Evolutionary conservation across 257 asterid genomes (phyloP), one percentile per base, ranked within the genome.

Genomic region (Lycium barbarum): DNA sequence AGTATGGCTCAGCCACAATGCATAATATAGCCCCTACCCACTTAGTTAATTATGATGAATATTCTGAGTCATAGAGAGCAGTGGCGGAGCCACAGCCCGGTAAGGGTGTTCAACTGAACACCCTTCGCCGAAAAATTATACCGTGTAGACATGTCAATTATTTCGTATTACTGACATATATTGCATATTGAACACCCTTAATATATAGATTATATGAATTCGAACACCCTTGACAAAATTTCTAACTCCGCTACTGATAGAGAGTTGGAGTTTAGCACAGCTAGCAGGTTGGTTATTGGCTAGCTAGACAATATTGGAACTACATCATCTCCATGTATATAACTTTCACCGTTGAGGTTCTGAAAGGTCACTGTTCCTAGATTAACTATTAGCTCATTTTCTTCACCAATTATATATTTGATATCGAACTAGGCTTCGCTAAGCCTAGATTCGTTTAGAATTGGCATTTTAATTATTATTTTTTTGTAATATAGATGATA

Each of bases 341-440:
- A 35, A 13, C 80, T 73, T 73, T 73, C 1, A 12, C 59, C 38
- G 7, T 73, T 47, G 81, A 47, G 40, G 61, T 47, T 47, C 20
- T 47, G 43, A 73, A 73, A 73, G 81, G 61, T 73, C 61, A 73
- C 6, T 73, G 40, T 47, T 47, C 81, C 58, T 73, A 72, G 7
- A 2, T 13, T 55, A 55, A 7, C 8, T 73, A 36, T 73, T 47
- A 13, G 49, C 26, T 68, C 6, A 6, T 43, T 71, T 10, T 18
- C n/a, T 5, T 73, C 59, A 73, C 11, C n/a, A 47, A 73, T 47
- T 73, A 47, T 73, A n/a, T 73, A 43, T 45, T 9, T 40, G 5
- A 20, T 47, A 11, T 20, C 45, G 59, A 73, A 20, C 47, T 45
- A 45, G n/a, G 11, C 40, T 73, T 73, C 11, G 7, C 11, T 47